Evolutionary conservation across 2,329 filamentous ascomycete genomes (phyloP).

Genomic region (Macroventuria anomochaeta): DNA sequence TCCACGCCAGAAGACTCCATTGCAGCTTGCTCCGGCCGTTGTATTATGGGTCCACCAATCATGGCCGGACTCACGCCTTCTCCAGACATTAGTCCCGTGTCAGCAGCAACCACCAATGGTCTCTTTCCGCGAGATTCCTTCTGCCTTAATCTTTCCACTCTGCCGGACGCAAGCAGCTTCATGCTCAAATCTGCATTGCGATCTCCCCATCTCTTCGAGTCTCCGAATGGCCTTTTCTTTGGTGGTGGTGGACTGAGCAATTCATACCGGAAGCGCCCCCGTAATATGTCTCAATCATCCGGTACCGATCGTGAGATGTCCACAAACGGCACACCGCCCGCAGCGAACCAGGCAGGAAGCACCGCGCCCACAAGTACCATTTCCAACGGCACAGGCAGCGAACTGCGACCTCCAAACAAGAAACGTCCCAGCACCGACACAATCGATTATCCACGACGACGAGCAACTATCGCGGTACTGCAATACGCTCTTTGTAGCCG

Average conservation of each 20-base stretch:
- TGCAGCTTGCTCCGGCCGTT: constrained; percentile 39
- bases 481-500: constrained; percentile 3
- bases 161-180: constrained; percentile 48
- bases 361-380: constrained; percentile 41
- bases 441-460: constrained; percentile 52
- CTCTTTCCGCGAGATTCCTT: constrained; percentile 49
- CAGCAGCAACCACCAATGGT: constrained; percentile 50
- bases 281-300: constrained; percentile 53
- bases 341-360: constrained; percentile 35
- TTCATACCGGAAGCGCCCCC: constrained; percentile 47
- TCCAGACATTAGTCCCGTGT: constrained; percentile 53
- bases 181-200: constrained; percentile 48
- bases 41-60: constrained; percentile 45
- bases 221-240: constrained; percentile 45
- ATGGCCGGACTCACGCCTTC: constrained; percentile 50
- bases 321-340: constrained; percentile 36
- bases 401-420: constrained; percentile 41
- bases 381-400: constrained; percentile 29
- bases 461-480: constrained; percentile 52
- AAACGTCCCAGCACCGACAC: constrained; percentile 51
- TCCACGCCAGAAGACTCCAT: constrained; percentile 35
- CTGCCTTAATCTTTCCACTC: constrained; percentile 49
- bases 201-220: constrained; percentile 49
- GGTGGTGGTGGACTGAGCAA: constrained; percentile 36
- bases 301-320: constrained; percentile 51